A percentile compares a stretch with the other conserved stretches of the same genome.
phyloP scores from a whole-genome alignment of 2,329 filamentous ascomycete species.

The Cytospora schulzeri region DNA sequence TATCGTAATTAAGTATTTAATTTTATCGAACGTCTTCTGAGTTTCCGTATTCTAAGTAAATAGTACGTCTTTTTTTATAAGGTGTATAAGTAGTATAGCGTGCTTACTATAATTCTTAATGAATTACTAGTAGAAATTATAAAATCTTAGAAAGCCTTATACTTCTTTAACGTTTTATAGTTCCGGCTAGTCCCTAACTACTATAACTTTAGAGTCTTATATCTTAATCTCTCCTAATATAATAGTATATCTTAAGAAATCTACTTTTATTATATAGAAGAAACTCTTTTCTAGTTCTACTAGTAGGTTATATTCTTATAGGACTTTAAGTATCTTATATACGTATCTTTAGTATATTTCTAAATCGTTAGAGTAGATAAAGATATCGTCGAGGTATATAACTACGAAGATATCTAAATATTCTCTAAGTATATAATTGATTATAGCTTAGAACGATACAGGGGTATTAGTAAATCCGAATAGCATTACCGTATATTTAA shows the following conservation, averaged over 20 bases:
- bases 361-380: no score
- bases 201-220: not conserved
- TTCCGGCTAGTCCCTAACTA: not conserved
- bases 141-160: conserved; percentile 2
- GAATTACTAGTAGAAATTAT: conserved; percentile 11
- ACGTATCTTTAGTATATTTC: not conserved
- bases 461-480: not conserved
- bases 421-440: no score
- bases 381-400: no score
- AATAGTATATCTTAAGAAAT: conserved; percentile 7
- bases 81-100: not conserved
- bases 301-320: no score
- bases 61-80: not conserved
- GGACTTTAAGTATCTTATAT: not conserved
- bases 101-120: no score
- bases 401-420: no score
- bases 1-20: not conserved
- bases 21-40: not conserved
- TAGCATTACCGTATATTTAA: conserved; percentile 3
- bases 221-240: not conserved
- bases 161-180: conserved; percentile 3
- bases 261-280: conserved; percentile 1
- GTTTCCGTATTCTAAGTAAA: not conserved
- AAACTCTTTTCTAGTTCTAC: conserved; percentile 8
- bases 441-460: conserved; percentile 13